These are phyloP conservation scores for Mortierella sp. DNA, from an alignment of 371 early-diverging fungal genomes.

Conservation along the genomic window DNA sequence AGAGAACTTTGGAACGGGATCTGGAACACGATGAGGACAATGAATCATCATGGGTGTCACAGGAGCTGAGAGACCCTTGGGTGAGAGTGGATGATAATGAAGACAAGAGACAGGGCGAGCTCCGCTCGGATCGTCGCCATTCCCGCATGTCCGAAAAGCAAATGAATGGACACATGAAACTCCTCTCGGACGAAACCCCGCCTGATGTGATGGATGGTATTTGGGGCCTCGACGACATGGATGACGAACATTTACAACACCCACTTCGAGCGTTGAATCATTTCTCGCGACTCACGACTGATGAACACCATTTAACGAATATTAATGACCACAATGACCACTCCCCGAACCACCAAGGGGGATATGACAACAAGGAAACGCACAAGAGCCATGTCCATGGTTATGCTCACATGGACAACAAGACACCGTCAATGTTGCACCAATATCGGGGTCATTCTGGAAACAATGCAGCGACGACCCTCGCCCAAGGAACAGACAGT, in stretches of 20 bases:
- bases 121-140: slow-evolving; percentile 18
- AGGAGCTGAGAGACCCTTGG: slow-evolving; percentile 33
- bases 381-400: slow-evolving; percentile 22
- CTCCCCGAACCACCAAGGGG: background rate
- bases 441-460: too few species aligned
- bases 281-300: too few species aligned
- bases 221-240: slow-evolving; percentile 38
- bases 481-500: too few species aligned
- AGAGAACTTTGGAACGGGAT: slow-evolving; percentile 7
- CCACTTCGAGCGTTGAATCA: too few species aligned
- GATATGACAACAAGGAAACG: slow-evolving; percentile 4
- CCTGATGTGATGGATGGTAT: slow-evolving; percentile 46
- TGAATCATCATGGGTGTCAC: slow-evolving; percentile 17
- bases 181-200: slow-evolving; percentile 41
- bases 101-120: background rate
- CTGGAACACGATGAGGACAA: slow-evolving; percentile 3
- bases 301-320: too few species aligned
- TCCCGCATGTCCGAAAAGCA: slow-evolving; percentile 37
- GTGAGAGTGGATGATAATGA: slow-evolving; percentile 15
- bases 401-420: slow-evolving; percentile 33
- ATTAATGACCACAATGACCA: background rate
- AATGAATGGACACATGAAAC: slow-evolving; percentile 24
- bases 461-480: too few species aligned
- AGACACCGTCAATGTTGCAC: background rate
- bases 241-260: slow-evolving; percentile 13